Conservation (phyloP, 345 rosid species). For the Citrus medica region DNA sequence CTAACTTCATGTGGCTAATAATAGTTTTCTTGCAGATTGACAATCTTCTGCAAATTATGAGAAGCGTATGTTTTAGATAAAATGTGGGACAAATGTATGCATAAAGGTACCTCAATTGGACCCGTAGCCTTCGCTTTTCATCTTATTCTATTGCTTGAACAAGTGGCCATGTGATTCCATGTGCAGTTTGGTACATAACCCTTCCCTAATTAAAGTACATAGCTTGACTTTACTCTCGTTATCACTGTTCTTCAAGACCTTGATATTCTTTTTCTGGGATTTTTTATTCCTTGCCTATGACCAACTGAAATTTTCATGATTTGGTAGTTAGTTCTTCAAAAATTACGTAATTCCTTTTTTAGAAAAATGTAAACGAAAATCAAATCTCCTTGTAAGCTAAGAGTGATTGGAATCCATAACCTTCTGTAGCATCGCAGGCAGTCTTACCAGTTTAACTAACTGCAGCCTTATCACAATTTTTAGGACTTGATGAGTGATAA, state of each 20-base stretch:
- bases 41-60: not conserved
- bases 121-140: conserved; percentile 15
- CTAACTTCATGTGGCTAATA: conserved; percentile 15
- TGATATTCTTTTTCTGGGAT: conserved; percentile 10
- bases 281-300: not conserved
- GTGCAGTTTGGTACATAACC: conserved; percentile 23
- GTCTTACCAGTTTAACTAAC: not conserved
- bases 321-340: conserved; percentile 9
- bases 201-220: not conserved
- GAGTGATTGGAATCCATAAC: not conserved
- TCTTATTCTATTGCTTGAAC: conserved; percentile 14
- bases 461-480: no score
- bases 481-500: conserved; percentile 7
- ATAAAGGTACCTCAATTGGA: conserved; percentile 12
- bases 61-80: conserved; percentile 15
- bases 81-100: conserved; percentile 19
- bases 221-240: conserved; percentile 12
- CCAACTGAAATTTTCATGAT: conserved; percentile 10
- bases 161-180: conserved; percentile 40
- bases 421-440: no score
- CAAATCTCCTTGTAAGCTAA: not conserved
- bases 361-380: not conserved
- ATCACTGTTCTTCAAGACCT: conserved; percentile 8
- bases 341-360: not conserved
- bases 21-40: not conserved